phyloP scores from a whole-genome alignment of 139 green algal species.

The Chlorella vulgaris region DNA sequence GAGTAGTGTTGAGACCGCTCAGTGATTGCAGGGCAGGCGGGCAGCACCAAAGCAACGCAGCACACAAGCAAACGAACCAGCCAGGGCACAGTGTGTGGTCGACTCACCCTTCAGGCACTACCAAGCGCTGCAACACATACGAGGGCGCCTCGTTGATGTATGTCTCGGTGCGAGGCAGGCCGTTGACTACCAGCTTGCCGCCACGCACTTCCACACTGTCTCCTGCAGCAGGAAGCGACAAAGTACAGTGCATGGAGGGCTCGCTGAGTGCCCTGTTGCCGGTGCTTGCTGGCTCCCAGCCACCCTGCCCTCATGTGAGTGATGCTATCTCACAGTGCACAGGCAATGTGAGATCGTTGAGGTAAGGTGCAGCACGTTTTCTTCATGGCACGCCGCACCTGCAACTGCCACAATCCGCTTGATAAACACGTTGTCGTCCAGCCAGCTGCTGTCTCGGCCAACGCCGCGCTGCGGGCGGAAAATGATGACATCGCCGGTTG shows the following conservation, averaged over 20 bases:
- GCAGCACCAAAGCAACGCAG: too few species aligned
- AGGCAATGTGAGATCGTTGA: too few species aligned
- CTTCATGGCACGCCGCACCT: constrained; percentile 65
- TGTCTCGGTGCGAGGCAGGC: constrained; percentile 69
- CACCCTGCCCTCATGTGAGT: background rate
- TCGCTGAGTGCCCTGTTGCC: background rate
- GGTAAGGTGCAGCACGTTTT: background rate
- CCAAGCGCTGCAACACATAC: constrained; percentile 71
- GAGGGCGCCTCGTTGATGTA: constrained; percentile 85
- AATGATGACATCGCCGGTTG: constrained; percentile 92
- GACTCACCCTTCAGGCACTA: constrained; percentile 67
- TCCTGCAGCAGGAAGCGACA: constrained; percentile 3
- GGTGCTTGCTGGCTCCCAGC: background rate
- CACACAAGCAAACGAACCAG: too few species aligned
- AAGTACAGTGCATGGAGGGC: background rate
- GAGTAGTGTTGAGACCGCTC: too few species aligned
- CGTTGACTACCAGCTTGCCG: constrained; percentile 90
- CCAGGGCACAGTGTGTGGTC: too few species aligned
- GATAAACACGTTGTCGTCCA: constrained; percentile 95
- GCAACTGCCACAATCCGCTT: constrained; percentile 93
- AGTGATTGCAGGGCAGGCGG: too few species aligned
- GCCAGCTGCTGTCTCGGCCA: constrained; percentile 32
- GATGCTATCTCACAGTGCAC: too few species aligned
- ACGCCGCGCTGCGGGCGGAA: constrained; percentile 81
- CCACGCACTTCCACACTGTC: constrained; percentile 74